Evolutionary conservation across 306 rosid genomes (phyloP).

Genomic region (Arachis hypogaea): DNA sequence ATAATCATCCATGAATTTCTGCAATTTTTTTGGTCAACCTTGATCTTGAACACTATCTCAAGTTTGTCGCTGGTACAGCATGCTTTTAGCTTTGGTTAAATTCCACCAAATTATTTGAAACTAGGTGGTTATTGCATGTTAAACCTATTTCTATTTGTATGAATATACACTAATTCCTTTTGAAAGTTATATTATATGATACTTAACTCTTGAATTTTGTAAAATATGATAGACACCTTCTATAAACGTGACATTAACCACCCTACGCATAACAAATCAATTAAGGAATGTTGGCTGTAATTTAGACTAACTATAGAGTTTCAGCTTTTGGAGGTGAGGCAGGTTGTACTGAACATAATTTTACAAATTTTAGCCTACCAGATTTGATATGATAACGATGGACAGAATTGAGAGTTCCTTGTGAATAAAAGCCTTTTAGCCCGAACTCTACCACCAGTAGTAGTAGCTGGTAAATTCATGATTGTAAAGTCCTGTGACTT

Average conservation of each 20-base stretch:
- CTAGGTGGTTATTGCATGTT: too few species aligned
- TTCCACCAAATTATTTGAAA: too few species aligned
- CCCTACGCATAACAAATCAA: too few species aligned
- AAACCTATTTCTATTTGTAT: too few species aligned
- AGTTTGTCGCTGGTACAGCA: slow-evolving; percentile 5
- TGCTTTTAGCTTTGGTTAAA: slow-evolving; percentile 16
- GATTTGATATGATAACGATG: neutral
- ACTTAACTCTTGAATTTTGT: too few species aligned
- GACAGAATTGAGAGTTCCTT: neutral
- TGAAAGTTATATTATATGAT: too few species aligned
- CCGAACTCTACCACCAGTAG: neutral
- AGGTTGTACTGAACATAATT: slow-evolving; percentile 15
- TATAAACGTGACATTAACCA: too few species aligned
- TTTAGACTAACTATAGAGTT: neutral
- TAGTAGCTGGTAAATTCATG: slow-evolving; percentile 16
- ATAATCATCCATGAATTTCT: slow-evolving; percentile 37
- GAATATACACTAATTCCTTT: too few species aligned
- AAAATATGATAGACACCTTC: too few species aligned
- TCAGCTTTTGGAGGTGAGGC: slow-evolving; percentile 19
- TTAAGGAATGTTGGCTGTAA: too few species aligned
- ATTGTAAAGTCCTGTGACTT: neutral
- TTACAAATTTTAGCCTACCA: neutral
- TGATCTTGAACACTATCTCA: slow-evolving; percentile 2
- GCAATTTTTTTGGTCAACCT: slow-evolving; percentile 8
- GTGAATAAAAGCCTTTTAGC: slow-evolving; percentile 14